Base-by-base conservation (phyloP, 345 rosid genomes). In the Litchi chinensis region DNA sequence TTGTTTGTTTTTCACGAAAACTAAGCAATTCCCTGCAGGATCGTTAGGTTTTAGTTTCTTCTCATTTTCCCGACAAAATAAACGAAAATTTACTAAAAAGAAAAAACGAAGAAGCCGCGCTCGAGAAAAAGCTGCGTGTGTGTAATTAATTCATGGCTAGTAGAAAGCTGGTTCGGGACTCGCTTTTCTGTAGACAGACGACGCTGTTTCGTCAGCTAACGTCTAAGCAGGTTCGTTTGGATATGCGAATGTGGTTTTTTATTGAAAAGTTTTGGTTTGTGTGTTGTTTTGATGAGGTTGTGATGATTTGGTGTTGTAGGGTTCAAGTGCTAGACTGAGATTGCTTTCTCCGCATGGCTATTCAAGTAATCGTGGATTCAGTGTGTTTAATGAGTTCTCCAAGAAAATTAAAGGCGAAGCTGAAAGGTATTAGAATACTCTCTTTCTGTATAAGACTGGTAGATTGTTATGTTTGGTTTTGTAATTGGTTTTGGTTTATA, bases 311-410 rank as follows among this genome's bases (percentile, higher is more conserved):
- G 37, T 26, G 76, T 66, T 74, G 57, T 69, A 93, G 97, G 87
- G 87, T 76, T 72, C 81, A 9, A 79, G 80, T 74, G 77, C 80
- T 65, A 83, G 91, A 73, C 21, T 82, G 70, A 79, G 89, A 75
- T 69, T 86, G 81, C 65, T 83, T 11, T 68, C 84, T 28, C 76
- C 77, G 3, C 77, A 84, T 81, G 90, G 90, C 71, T 78, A 24
- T 79, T 65, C 72, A 22, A 77, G 76, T 75, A 77, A 73, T 86
- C 97, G 93, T 44, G 81, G 64, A 76, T 94, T 90, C 79, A 89
- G 99, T 43, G 91, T 94, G 44, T 90, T 96, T 75, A 89, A 89
- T 67, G 94, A 95, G 60, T 93, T 95, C 77, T 91, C 95, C 0
- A 87, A 90, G 79, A 88, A 90, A 79, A 76, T 96, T 73, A 90